Conservation (phyloP, 75 land plant genomes). For the Gnetum montanum region DNA sequence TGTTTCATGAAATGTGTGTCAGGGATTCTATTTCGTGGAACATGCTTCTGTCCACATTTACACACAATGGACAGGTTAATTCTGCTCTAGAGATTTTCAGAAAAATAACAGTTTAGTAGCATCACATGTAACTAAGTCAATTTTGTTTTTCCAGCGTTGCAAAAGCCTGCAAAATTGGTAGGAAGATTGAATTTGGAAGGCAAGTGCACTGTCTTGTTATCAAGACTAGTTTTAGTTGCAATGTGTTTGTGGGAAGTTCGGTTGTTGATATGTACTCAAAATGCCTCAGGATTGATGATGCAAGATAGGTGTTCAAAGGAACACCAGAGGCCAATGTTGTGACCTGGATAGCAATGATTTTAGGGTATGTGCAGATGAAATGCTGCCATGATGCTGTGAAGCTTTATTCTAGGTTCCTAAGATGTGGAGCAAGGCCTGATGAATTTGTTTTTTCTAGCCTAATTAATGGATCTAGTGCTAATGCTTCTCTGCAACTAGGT, state of each 20-base stretch:
- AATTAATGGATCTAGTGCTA: slow-evolving; percentile 38
- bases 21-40: slow-evolving; percentile 62
- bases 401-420: slow-evolving; percentile 34
- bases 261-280: slow-evolving; percentile 70
- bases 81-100: slow-evolving; percentile 38
- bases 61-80: slow-evolving; percentile 28
- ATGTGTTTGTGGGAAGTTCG: slow-evolving; percentile 53
- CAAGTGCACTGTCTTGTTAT: slow-evolving; percentile 27
- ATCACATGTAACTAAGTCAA: slow-evolving; percentile 25
- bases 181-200: slow-evolving; percentile 16
- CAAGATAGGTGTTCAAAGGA: slow-evolving; percentile 48
- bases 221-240: slow-evolving; percentile 20
- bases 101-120: slow-evolving; percentile 24
- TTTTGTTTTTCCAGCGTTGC: slow-evolving; percentile 42
- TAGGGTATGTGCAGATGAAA: slow-evolving; percentile 43
- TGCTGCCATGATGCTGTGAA: slow-evolving; percentile 34
- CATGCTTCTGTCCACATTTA: slow-evolving; percentile 40
- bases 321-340: slow-evolving; percentile 55
- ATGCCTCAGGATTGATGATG: slow-evolving; percentile 39
- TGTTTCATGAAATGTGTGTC: slow-evolving; percentile 28
- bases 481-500: slow-evolving; percentile 40
- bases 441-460: slow-evolving; percentile 64
- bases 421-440: slow-evolving; percentile 26
- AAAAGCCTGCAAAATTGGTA: slow-evolving; percentile 36
- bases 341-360: slow-evolving; percentile 74